Percentiles rank a stretch among this genome's conserved stretches.
phyloP scores from a whole-genome alignment of 1,284 basidiomycete species.

The Fistulina hepatica region DNA sequence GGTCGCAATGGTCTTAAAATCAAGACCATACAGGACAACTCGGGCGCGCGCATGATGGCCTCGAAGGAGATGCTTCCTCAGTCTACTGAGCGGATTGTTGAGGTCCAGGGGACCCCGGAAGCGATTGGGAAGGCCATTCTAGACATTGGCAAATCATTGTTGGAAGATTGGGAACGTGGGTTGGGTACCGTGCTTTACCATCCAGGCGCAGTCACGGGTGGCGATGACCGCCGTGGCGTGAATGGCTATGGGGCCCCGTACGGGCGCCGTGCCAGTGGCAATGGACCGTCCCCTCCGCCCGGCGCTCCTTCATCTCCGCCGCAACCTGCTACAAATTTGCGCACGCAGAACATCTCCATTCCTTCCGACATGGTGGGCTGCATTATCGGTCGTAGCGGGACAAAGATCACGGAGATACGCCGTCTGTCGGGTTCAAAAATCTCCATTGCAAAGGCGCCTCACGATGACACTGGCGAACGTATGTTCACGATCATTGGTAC shows the following conservation, averaged over 20 bases:
- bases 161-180: slow-evolving; percentile 95
- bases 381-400: slow-evolving; percentile 93
- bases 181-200: slow-evolving; percentile 92
- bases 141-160: slow-evolving; percentile 91
- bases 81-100: slow-evolving; percentile 95
- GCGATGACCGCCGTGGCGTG: slow-evolving; percentile 57
- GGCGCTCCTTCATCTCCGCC: slow-evolving; percentile 13
- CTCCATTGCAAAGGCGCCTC: slow-evolving; percentile 95
- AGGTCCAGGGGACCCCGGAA: slow-evolving; percentile 89
- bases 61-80: slow-evolving; percentile 99
- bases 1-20: slow-evolving; percentile 97
- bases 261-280: slow-evolving; percentile 40
- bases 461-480: slow-evolving; percentile 96
- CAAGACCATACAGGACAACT: slow-evolving; percentile 97
- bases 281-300: slow-evolving; percentile 43
- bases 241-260: slow-evolving; percentile 34
- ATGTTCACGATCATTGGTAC: slow-evolving; percentile 99
- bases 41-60: slow-evolving; percentile 95
- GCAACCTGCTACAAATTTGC: slow-evolving; percentile 63
- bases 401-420: slow-evolving; percentile 98
- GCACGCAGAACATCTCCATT: slow-evolving; percentile 98
- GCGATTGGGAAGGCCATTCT: slow-evolving; percentile 85
- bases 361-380: slow-evolving; percentile 98
- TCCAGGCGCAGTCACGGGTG: slow-evolving; percentile 57
- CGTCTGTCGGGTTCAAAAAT: slow-evolving; percentile 94